Percentiles rank a stretch among this genome's conserved stretches.
phyloP scores from a whole-genome alignment of 331 rosid genomes.

The Quercus tomentella region DNA sequence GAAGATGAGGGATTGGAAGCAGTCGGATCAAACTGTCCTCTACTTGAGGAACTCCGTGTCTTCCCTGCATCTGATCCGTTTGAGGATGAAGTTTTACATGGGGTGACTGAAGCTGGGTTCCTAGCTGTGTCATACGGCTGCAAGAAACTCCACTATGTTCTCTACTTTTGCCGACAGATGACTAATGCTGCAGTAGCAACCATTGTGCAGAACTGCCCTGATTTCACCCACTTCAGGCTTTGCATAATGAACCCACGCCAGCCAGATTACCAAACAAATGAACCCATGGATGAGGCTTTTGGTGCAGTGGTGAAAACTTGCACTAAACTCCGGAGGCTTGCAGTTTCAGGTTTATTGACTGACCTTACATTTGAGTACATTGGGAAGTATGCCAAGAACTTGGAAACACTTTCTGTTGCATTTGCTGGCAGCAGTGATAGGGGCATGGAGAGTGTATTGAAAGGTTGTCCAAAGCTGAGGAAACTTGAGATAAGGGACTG shows the following conservation, averaged over 20 bases:
- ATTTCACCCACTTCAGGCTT: constrained; percentile 81
- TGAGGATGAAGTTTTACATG: constrained; percentile 46
- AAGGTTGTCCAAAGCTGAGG: constrained; percentile 78
- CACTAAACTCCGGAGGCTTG: constrained; percentile 73
- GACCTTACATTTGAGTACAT: constrained; percentile 77
- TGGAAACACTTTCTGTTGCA: constrained; percentile 85
- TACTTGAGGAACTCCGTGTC: constrained; percentile 85
- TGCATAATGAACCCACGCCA: constrained; percentile 71
- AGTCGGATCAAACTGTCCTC: constrained; percentile 65
- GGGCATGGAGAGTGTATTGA: constrained; percentile 78
- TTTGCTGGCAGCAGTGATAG: constrained; percentile 78
- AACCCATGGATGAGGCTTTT: constrained; percentile 82
- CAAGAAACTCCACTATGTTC: constrained; percentile 61
- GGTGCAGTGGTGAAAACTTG: constrained; percentile 81
- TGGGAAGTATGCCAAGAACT: constrained; percentile 68
- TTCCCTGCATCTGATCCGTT: constrained; percentile 60
- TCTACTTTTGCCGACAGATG: constrained; percentile 85
- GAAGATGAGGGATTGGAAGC: constrained; percentile 85
- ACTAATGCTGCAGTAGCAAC: constrained; percentile 82
- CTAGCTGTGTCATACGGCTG: constrained; percentile 76
- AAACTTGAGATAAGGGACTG: constrained; percentile 81
- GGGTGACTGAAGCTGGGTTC: constrained; percentile 79
- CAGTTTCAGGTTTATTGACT: constrained; percentile 68
- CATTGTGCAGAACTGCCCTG: constrained; percentile 75
- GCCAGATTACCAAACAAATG: constrained; percentile 55